Percentiles rank a stretch among this genome's conserved stretches.
Evolutionary conservation across 495 filamentous ascomycete species (phyloP).

Genomic region (Penicillium chermesinum): DNA sequence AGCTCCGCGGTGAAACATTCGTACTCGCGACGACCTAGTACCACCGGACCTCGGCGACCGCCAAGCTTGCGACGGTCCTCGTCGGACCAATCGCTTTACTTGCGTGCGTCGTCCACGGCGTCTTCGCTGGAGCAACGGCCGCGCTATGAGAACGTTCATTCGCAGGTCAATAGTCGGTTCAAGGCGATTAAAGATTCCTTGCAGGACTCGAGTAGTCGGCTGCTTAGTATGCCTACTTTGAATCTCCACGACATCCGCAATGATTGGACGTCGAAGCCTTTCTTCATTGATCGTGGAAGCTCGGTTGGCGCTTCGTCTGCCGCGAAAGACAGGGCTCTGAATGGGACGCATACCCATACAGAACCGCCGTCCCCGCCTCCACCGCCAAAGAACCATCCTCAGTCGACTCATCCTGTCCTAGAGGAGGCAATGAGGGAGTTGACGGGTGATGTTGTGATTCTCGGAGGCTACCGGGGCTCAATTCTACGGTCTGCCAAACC

Average conservation of each 20-base stretch:
- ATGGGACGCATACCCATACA: constrained; percentile 3
- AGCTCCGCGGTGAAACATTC: constrained; percentile 34
- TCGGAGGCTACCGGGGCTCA: constrained; percentile 90
- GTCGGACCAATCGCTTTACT: constrained; percentile 71
- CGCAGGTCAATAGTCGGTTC: constrained; percentile 75
- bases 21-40: constrained; percentile 25
- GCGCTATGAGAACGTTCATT: constrained; percentile 71
- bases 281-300: constrained; percentile 17
- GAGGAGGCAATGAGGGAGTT: constrained; percentile 63
- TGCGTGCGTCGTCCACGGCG: constrained; percentile 59
- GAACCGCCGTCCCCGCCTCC: constrained; percentile 13
- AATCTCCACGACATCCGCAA: constrained; percentile 47
- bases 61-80: constrained; percentile 53
- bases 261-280: constrained; percentile 34
- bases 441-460: constrained; percentile 78
- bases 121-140: constrained; percentile 84
- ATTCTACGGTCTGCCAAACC: constrained; percentile 79
- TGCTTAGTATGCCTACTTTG: constrained; percentile 56
- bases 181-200: constrained; percentile 90
- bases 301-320: constrained; percentile 13
- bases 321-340: constrained; percentile 5
- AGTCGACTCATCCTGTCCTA: constrained; percentile 45
- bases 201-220: constrained; percentile 70
- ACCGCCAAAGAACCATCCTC: constrained; percentile 28
- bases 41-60: constrained; percentile 18